Conservation (phyloP, 345 rosid species). For the Sapria himalayana region DNA sequence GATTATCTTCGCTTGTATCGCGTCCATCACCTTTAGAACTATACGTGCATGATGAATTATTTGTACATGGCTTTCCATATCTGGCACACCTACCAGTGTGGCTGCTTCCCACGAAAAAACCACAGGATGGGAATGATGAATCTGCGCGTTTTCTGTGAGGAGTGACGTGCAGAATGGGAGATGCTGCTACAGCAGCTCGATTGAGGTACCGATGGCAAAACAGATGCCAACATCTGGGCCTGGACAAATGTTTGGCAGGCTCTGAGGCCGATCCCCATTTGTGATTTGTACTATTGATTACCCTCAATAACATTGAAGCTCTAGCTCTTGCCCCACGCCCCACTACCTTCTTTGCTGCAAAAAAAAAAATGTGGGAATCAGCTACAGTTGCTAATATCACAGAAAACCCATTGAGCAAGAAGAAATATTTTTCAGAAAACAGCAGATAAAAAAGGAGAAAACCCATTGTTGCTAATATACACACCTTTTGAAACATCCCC, state of each 20-base stretch:
- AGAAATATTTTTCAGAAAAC: no score
- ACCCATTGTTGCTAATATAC: no score
- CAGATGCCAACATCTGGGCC: slow-evolving; percentile 17
- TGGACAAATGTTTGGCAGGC: slow-evolving; percentile 21
- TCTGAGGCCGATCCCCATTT: slow-evolving; percentile 34
- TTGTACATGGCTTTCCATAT: slow-evolving; percentile 11
- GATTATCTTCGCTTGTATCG: slow-evolving; percentile 54
- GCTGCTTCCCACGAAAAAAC: slow-evolving; percentile 11
- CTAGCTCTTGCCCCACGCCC: no score
- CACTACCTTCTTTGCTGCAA: slow-evolving; percentile 11
- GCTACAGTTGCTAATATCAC: no score
- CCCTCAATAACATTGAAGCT: slow-evolving; percentile 47
- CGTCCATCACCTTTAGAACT: slow-evolving; percentile 79
- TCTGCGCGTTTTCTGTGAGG: slow-evolving; percentile 16
- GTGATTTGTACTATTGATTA: slow-evolving; percentile 35
- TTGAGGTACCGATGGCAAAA: slow-evolving; percentile 16
- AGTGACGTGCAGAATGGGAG: slow-evolving; percentile 10
- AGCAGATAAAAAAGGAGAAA: no score
- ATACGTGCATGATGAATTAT: slow-evolving; percentile 29
- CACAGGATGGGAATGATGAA: slow-evolving; percentile 12
- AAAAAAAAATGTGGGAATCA: no score
- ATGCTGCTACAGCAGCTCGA: slow-evolving; percentile 9
- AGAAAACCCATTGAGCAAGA: no score
- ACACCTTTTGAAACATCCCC: no score
- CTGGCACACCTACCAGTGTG: slow-evolving; percentile 8